Conservation (phyloP, 805 yeast genomes). For the Pichia sporocuriosa region DNA sequence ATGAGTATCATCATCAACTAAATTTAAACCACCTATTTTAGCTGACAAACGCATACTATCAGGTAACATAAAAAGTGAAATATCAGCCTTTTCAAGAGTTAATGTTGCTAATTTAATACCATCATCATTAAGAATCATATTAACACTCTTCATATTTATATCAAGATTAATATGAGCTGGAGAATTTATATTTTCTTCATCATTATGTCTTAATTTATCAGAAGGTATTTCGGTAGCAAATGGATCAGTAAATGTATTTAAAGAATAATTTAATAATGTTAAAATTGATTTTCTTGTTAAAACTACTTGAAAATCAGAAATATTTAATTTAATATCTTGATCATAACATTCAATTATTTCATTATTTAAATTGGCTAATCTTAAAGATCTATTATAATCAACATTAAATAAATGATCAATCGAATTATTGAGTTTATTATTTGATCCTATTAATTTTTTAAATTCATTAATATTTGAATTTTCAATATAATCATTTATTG, state of each 20-base stretch:
- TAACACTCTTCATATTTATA: slow-evolving; percentile 65
- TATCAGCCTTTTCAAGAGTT: slow-evolving; percentile 64
- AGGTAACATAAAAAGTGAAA: slow-evolving; percentile 60
- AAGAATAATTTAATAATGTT: slow-evolving; percentile 69
- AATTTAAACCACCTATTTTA: slow-evolving; percentile 68
- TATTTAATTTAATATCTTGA: slow-evolving; percentile 61
- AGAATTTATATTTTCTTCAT: slow-evolving; percentile 46
- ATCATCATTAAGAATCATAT: slow-evolving; percentile 74
- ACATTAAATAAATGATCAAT: slow-evolving; percentile 52
- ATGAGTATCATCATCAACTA: slow-evolving; percentile 69
- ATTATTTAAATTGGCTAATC: slow-evolving; percentile 49
- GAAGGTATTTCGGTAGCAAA: slow-evolving; percentile 62
- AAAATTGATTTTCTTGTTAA: slow-evolving; percentile 72
- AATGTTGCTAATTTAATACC: slow-evolving; percentile 76
- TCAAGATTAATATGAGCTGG: slow-evolving; percentile 71
- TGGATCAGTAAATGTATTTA: slow-evolving; percentile 87
- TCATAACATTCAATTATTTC: slow-evolving; percentile 64
- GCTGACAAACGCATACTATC: slow-evolving; percentile 69
- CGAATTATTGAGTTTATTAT: slow-evolving; percentile 38
- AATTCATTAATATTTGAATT: slow-evolving; percentile 54
- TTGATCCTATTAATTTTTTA: slow-evolving; percentile 63
- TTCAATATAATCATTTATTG: slow-evolving; percentile 71
- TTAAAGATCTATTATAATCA: slow-evolving; percentile 49
- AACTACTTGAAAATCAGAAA: slow-evolving; percentile 74
- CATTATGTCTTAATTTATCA: slow-evolving; percentile 63